A percentile compares a stretch with the other conserved stretches of the same genome.
phyloP scores from a whole-genome alignment of 805 yeast genomes.

The Nakazawaea wyomingensis region DNA sequence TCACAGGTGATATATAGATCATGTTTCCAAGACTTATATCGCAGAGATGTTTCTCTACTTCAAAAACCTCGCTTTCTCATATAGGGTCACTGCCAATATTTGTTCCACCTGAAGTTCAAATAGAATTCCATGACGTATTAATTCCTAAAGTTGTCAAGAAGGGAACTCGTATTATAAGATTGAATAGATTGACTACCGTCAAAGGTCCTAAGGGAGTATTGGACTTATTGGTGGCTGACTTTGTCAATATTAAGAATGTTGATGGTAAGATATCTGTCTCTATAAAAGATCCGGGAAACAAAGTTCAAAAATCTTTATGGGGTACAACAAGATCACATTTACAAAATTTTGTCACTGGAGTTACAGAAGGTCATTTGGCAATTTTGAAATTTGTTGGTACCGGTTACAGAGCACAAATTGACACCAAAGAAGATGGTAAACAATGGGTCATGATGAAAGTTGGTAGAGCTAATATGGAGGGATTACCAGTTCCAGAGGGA shows the following conservation, averaged over 20 bases:
- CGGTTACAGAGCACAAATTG: slow-evolving; percentile 87
- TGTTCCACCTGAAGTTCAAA: slow-evolving; percentile 55
- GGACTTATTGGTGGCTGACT: slow-evolving; percentile 64
- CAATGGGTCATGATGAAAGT: slow-evolving; percentile 71
- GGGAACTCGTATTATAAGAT: slow-evolving; percentile 53
- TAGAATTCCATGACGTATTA: slow-evolving; percentile 42
- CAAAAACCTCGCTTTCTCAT: slow-evolving; percentile 42
- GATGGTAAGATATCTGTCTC: slow-evolving; percentile 42
- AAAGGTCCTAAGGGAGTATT: slow-evolving; percentile 77
- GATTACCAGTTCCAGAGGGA: slow-evolving; percentile 71
- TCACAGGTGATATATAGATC: neutral
- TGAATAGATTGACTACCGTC: slow-evolving; percentile 56
- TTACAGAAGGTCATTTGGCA: slow-evolving; percentile 87
- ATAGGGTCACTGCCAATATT: slow-evolving; percentile 78
- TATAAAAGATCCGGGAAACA: slow-evolving; percentile 52
- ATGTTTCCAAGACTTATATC: slow-evolving; percentile 4
- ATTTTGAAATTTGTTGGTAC: slow-evolving; percentile 91
- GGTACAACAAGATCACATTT: slow-evolving; percentile 84
- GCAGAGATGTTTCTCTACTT: slow-evolving; percentile 30
- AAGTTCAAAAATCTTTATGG: slow-evolving; percentile 85
- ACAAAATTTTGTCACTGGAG: slow-evolving; percentile 78
- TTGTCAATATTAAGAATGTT: slow-evolving; percentile 43
- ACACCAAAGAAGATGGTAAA: slow-evolving; percentile 43
- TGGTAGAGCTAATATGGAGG: slow-evolving; percentile 81
- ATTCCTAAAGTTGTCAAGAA: slow-evolving; percentile 58